These are phyloP conservation scores for Pestalotiopsis sp. DNA, from an alignment of 2,329 filamentous ascomycete species.

Conservation along the genomic window DNA sequence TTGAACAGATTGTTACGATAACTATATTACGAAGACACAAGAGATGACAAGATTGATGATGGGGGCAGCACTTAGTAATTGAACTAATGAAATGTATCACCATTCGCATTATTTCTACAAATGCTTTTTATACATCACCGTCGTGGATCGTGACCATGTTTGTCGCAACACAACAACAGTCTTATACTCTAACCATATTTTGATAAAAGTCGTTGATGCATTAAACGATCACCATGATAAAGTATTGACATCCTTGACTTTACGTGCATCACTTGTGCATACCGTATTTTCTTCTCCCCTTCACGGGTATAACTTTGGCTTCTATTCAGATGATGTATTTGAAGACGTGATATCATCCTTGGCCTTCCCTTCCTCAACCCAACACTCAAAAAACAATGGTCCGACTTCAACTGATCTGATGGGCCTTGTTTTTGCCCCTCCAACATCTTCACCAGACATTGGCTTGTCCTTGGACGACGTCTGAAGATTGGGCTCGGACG, in stretches of 20 bases:
- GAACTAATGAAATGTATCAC: slow-evolving; percentile 8
- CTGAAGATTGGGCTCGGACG: slow-evolving; percentile 52
- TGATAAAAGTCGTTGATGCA: background rate
- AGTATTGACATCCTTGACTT: too few species aligned
- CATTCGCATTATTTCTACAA: background rate
- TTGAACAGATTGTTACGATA: background rate
- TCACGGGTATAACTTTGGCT: background rate
- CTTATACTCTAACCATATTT: background rate
- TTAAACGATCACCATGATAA: background rate
- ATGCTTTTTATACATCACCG: background rate
- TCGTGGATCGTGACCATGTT: background rate
- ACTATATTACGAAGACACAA: background rate
- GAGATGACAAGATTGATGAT: background rate
- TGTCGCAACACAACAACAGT: background rate
- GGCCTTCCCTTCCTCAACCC: slow-evolving; percentile 62
- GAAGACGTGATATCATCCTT: slow-evolving; percentile 28
- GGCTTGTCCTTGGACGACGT: slow-evolving; percentile 34
- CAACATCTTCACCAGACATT: slow-evolving; percentile 34
- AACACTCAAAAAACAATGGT: slow-evolving; percentile 66
- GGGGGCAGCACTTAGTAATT: background rate
- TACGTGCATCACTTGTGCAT: background rate
- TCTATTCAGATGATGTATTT: slow-evolving; percentile 1
- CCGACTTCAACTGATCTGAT: slow-evolving; percentile 59
- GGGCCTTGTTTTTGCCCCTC: slow-evolving; percentile 47
- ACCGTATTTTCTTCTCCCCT: background rate